phyloP scores from a whole-genome alignment of 495 filamentous ascomycete species.

The Penicillium samsonianum region DNA sequence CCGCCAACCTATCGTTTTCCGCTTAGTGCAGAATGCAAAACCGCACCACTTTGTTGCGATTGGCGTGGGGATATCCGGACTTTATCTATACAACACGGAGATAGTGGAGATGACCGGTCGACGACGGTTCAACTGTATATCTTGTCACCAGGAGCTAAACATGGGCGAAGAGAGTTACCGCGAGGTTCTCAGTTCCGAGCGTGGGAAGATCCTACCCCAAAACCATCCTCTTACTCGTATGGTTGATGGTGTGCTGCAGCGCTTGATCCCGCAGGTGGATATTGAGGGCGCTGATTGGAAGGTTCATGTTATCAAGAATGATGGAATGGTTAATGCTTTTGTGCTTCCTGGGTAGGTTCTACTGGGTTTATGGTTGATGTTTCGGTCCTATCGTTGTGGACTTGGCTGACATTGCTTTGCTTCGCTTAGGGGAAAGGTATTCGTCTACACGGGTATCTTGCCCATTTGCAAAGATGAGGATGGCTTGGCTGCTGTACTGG shows the following conservation, averaged over 20 bases:
- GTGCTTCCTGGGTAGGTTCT: conserved; percentile 73
- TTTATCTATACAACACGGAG: conserved; percentile 76
- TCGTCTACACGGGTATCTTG: conserved; percentile 85
- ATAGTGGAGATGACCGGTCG: conserved; percentile 77
- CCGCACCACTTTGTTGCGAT: conserved; percentile 39
- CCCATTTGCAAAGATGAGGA: conserved; percentile 69
- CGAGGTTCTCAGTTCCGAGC: conserved; percentile 50
- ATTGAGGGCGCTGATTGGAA: conserved; percentile 71
- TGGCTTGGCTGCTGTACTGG: conserved; percentile 79
- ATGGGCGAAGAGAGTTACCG: conserved; percentile 56
- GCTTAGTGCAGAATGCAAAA: conserved; percentile 25
- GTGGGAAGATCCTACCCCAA: conserved; percentile 50
- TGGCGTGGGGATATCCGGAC: conserved; percentile 36
- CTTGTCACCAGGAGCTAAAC: conserved; percentile 52
- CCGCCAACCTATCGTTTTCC: conserved; percentile 20
- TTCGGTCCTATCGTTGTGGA: neutral
- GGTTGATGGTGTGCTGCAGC: conserved; percentile 68
- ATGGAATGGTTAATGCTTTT: conserved; percentile 71
- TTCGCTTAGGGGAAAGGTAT: conserved; percentile 72
- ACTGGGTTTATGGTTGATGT: neutral
- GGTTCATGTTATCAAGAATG: conserved; percentile 78
- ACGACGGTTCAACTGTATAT: conserved; percentile 78
- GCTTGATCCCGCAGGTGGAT: conserved; percentile 69
- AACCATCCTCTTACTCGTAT: conserved; percentile 50
- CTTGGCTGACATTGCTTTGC: conserved; percentile 11